Evolutionary conservation across 768 basidiomycete species (phyloP).

Genomic region (Sistotremastrum niveocremeum): DNA sequence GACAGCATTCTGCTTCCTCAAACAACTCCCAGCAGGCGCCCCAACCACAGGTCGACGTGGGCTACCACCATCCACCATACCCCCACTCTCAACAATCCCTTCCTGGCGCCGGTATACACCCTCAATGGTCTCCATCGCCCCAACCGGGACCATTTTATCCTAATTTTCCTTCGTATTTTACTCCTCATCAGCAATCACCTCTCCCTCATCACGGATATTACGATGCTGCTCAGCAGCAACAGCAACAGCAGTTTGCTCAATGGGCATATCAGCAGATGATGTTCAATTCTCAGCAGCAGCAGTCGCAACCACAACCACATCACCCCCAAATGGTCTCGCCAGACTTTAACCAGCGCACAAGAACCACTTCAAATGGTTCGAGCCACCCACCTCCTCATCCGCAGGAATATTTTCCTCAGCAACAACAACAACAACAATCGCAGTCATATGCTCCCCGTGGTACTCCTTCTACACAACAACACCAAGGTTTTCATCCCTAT

Average conservation of each 20-base stretch:
- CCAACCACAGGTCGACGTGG: no score
- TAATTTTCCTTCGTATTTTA: no score
- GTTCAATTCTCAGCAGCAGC: slow-evolving; percentile 50
- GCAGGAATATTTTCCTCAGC: slow-evolving; percentile 17
- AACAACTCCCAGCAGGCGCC: no score
- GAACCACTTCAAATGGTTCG: background rate
- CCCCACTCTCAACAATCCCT: no score
- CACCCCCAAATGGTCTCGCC: slow-evolving; percentile 12
- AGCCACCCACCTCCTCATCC: background rate
- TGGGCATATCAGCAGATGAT: slow-evolving; percentile 93
- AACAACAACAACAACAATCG: slow-evolving; percentile 15
- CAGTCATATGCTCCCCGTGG: background rate
- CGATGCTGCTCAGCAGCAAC: no score
- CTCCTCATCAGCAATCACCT: no score
- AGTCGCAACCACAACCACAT: slow-evolving; percentile 33
- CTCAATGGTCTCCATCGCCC: no score
- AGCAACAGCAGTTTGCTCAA: slow-evolving; percentile 43
- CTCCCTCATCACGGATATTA: no score
- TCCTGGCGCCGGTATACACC: no score
- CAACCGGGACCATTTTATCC: no score
- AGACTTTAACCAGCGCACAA: slow-evolving; percentile 1
- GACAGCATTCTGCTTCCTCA: no score
- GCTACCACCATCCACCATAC: no score
- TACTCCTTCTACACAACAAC: slow-evolving; percentile 7
- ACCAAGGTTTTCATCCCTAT: slow-evolving; percentile 69